Evolutionary conservation across 2,329 filamentous ascomycete genomes (phyloP), one percentile per base, ranked within the genome.

Genomic region (Trichoderma cornu-damae): DNA sequence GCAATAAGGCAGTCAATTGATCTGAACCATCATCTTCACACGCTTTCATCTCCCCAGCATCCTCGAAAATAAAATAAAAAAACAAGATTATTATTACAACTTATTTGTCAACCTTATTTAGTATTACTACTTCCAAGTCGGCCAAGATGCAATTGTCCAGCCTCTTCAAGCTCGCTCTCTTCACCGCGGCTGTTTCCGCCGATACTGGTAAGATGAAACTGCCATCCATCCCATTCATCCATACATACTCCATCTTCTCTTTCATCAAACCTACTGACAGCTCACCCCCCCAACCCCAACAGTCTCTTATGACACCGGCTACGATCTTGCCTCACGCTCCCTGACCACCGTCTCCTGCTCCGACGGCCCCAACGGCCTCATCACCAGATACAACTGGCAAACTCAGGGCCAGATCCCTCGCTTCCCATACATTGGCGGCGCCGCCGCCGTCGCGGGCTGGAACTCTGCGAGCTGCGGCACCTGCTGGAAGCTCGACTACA

Each of bases 231-330:
- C n/a, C n/a, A n/a, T 7, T n/a, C 18, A 26, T 20, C 11, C 3
- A 7, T 6, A 7, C 12, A 3, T 16, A 14, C 18, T n/a, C 8
- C 40, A 9, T 30, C 34, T 42, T 32, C n/a, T 40, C 28, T 30
- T 30, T n/a, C n/a, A n/a, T n/a, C n/a, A n/a, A n/a, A n/a, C n/a
- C n/a, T n/a, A n/a, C n/a, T n/a, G n/a, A n/a, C n/a, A n/a, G 56
- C 61, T 65, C 53, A 67, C 59, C 49, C n/a, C 9, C 14, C 6
- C 5, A 5, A 8, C 8, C n/a, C 8, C 4, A 46, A 14, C 67
- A 70, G 87, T 91, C 66, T 86, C 85, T 62, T 93, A 86, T 72
- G 88, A 92, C 73, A 73, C 75, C 18, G 83, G 79, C 67, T 94
- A 89, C 74, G 88, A 92, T 67, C 74, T 86, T 61, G 69, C 69